Base-by-base conservation (phyloP, 148 eudicot genomes). In the Rhododendron mucronatum region DNA sequence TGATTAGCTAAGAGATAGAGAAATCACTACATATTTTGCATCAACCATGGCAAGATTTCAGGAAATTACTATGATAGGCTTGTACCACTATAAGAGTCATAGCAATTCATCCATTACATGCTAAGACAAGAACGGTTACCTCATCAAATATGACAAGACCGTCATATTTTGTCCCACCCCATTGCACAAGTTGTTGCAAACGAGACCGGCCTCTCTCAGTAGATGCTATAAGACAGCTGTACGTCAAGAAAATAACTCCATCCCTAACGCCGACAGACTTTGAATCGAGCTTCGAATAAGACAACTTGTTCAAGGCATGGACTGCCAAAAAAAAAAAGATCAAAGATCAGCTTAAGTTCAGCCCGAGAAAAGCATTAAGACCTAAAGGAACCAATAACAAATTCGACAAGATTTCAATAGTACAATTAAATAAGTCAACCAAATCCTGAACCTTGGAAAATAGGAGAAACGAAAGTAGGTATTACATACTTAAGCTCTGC, bases 151-250 rank as follows among this genome's bases (percentile, higher is more conserved):
- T 90, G 83, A 97, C 82, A 82, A 97, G 98, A 82, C 98, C 99
- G 87, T 95, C 98, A 85, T 76, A 94, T 78, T 91, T 88, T 76
- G 84, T 84, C 81, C 99, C 99, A 92, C 93, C 93, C 99, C 99
- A 97, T 86, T 94, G 96, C 84, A 92, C 98, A 93, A 97, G 98
- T 88, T 97, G 99, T 80, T 93, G 96, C 91, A 97, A 89, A 45
- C 99, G 96, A 87, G 98, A 91, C 83, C 91, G 94, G 26, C 99
- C 99, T 88, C 86, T 97, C 89, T 97, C 99, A 39, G 99, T 95
- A 89, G 99, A 97, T 50, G 99, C 98, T 89, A 97, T 97, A 65
- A 97, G 99, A 89, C 99, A 95, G 91, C 92, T 97, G 85, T 97
- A 97, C 28, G 99, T 97, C 92, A 92, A 88, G 88, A 97, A 97